Percentiles rank a stretch among this genome's conserved stretches.
These are phyloP conservation scores for Phycomyces blakesleeanus DNA, from an alignment of 192 early-diverging fungal species.

Conservation along the genomic window DNA sequence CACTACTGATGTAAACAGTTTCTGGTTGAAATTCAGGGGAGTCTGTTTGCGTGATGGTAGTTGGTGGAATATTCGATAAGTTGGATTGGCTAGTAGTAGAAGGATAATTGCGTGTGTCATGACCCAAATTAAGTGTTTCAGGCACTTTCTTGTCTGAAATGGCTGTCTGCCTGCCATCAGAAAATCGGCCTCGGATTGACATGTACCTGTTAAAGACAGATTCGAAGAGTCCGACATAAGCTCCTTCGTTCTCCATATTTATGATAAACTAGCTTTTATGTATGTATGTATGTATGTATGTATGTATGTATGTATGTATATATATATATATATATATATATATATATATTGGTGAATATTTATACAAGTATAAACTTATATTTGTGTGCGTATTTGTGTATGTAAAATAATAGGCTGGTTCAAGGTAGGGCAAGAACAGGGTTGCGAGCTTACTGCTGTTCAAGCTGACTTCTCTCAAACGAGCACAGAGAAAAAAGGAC, in stretches of 20 bases:
- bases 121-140: background rate
- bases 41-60: background rate
- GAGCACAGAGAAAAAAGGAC: too few species aligned
- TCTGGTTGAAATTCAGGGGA: background rate
- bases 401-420: too few species aligned
- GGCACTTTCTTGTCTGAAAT: background rate
- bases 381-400: too few species aligned
- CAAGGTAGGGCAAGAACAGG: too few species aligned
- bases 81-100: background rate
- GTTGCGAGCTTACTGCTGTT: too few species aligned
- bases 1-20: conserved; percentile 78
- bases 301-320: background rate
- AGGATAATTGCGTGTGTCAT: background rate
- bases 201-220: background rate
- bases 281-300: background rate
- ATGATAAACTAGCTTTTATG: too few species aligned
- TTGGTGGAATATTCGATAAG: background rate
- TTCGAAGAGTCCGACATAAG: background rate
- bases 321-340: background rate
- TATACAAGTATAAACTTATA: too few species aligned
- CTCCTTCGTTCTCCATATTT: background rate
- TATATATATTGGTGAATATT: too few species aligned
- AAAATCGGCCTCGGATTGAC: background rate
- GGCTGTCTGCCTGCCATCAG: background rate
- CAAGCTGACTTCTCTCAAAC: too few species aligned